Percentiles rank a stretch among this genome's conserved stretches.
Evolutionary conservation across 805 yeast species (phyloP).

Genomic region (Saturnispora mendoncae): DNA sequence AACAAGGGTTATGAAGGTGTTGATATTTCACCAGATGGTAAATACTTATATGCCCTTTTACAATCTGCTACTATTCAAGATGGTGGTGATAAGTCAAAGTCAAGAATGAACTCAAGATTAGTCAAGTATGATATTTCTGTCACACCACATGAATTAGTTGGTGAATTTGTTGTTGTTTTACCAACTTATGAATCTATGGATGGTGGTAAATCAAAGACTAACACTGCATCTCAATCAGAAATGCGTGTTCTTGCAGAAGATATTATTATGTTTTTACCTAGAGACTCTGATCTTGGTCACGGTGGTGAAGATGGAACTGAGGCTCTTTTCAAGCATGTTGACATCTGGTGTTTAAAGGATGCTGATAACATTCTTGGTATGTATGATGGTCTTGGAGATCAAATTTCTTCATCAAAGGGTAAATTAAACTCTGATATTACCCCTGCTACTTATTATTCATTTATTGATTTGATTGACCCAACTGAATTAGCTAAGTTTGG

Average conservation of each 20-base stretch:
- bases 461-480: slow-evolving; percentile 21
- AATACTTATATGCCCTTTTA: slow-evolving; percentile 19
- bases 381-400: slow-evolving; percentile 23
- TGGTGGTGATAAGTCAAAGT: slow-evolving; percentile 24
- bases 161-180: slow-evolving; percentile 24
- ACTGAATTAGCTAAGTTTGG: slow-evolving; percentile 26
- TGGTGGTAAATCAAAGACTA: slow-evolving; percentile 17
- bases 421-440: slow-evolving; percentile 18
- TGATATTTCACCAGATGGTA: slow-evolving; percentile 27
- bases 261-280: slow-evolving; percentile 23
- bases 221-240: slow-evolving; percentile 28
- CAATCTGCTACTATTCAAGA: slow-evolving; percentile 28
- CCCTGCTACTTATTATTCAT: slow-evolving; percentile 23
- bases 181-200: slow-evolving; percentile 19
- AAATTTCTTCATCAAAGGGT: slow-evolving; percentile 23
- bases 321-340: slow-evolving; percentile 25
- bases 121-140: slow-evolving; percentile 23
- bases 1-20: slow-evolving; percentile 29
- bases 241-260: slow-evolving; percentile 23
- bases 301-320: slow-evolving; percentile 18
- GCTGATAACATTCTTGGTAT: slow-evolving; percentile 26
- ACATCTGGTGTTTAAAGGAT: slow-evolving; percentile 21
- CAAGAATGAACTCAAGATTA: slow-evolving; percentile 19
- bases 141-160: slow-evolving; percentile 17
- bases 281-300: slow-evolving; percentile 25